These are phyloP conservation scores for Jamesozyma piceae DNA, from an alignment of 805 yeast genomes.

Conservation along the genomic window DNA sequence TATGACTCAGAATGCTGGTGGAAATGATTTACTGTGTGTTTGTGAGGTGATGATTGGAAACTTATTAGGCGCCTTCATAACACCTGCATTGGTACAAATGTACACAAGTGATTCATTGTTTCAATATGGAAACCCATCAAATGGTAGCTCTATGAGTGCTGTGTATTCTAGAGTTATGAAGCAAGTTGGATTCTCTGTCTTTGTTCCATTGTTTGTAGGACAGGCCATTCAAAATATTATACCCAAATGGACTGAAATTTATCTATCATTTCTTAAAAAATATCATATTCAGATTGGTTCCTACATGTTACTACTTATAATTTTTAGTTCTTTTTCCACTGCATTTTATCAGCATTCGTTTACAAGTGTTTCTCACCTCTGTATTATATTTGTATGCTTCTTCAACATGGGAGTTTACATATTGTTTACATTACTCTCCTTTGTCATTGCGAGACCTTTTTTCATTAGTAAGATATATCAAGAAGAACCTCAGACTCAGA, in stretches of 20 bases:
- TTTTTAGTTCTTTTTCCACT: conserved; percentile 75
- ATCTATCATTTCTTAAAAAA: conserved; percentile 17
- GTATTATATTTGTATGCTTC: conserved; percentile 69
- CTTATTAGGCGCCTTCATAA: conserved; percentile 73
- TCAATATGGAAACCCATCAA: conserved; percentile 73
- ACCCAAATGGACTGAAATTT: conserved; percentile 37
- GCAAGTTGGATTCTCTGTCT: conserved; percentile 75
- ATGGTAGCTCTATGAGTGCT: conserved; percentile 39
- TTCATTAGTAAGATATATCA: conserved; percentile 38
- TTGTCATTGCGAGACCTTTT: conserved; percentile 49
- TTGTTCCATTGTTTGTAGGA: conserved; percentile 82
- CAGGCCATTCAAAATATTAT: conserved; percentile 66
- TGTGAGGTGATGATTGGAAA: conserved; percentile 85
- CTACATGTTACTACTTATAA: conserved; percentile 65
- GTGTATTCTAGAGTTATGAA: conserved; percentile 75
- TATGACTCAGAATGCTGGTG: conserved; percentile 81
- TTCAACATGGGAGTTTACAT: conserved; percentile 75
- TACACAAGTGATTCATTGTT: conserved; percentile 47
- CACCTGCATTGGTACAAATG: conserved; percentile 78
- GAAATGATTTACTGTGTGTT: conserved; percentile 66
- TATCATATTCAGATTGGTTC: conserved; percentile 55
- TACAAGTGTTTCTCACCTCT: conserved; percentile 53
- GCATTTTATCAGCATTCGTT: conserved; percentile 81
- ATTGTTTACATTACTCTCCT: conserved; percentile 63
- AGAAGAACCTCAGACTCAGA: conserved; percentile 37